phyloP scores from a whole-genome alignment of 495 filamentous ascomycete genomes.

The Entonaema liquescens region DNA sequence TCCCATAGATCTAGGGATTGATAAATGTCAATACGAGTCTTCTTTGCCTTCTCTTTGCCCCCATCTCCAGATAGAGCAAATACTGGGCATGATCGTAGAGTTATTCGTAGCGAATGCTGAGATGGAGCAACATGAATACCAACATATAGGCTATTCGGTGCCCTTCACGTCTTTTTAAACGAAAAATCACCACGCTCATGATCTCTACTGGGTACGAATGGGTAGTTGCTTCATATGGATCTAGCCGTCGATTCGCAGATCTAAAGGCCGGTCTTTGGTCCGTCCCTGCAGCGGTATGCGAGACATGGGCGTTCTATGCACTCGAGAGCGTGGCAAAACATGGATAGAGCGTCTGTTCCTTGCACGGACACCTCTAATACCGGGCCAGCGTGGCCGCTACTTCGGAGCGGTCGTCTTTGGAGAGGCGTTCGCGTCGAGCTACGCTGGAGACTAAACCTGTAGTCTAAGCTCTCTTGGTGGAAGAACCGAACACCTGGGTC shows the following conservation, averaged over 20 bases:
- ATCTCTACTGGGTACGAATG: background rate
- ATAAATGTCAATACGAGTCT: background rate
- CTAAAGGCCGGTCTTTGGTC: conserved; percentile 3
- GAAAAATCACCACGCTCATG: background rate
- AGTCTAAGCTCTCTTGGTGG: conserved; percentile 19
- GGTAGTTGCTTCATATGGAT: conserved; percentile 1
- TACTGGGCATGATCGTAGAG: background rate
- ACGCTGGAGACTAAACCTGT: conserved; percentile 11
- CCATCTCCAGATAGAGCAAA: background rate
- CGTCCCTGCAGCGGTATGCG: conserved; percentile 1
- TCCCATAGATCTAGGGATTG: background rate
- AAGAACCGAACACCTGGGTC: conserved; percentile 24
- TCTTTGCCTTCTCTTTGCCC: background rate
- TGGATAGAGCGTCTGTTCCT: conserved; percentile 24
- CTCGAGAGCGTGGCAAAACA: conserved; percentile 12
- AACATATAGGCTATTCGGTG: too few relatives aligned
- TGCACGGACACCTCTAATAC: conserved; percentile 13
- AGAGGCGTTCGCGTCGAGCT: conserved; percentile 14
- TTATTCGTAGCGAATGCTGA: too few relatives aligned
- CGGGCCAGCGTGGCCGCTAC: conserved; percentile 1
- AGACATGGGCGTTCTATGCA: conserved; percentile 5
- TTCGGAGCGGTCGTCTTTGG: conserved; percentile 13
- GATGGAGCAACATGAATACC: too few relatives aligned
- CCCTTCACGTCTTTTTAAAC: background rate
- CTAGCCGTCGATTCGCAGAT: background rate